Evolutionary conservation across 2,329 filamentous ascomycete genomes (phyloP).

Genomic region (Calonectria pauciramosa): DNA sequence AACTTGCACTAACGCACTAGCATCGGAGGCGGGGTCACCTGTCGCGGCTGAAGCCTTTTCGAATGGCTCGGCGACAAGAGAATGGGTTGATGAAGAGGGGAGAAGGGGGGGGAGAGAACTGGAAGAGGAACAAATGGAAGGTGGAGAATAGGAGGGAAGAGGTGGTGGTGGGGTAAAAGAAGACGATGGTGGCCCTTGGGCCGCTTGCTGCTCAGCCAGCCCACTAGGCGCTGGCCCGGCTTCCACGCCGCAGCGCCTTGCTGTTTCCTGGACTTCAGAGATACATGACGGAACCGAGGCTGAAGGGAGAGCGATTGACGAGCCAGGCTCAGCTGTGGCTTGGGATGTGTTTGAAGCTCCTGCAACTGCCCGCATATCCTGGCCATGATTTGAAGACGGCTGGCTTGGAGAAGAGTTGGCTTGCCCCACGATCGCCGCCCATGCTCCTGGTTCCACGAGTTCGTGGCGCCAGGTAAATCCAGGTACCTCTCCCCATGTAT

Average conservation of each 20-base stretch:
- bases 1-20: neutral
- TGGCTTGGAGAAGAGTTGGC: neutral
- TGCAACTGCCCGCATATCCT: neutral
- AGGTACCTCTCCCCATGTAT: neutral
- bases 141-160: neutral
- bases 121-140: too few relatives aligned
- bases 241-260: neutral
- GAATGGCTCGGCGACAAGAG: too few relatives aligned
- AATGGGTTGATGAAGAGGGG: too few relatives aligned
- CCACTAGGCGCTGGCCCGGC: neutral
- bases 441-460: neutral
- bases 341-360: neutral
- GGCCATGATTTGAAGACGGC: neutral
- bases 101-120: too few relatives aligned
- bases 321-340: neutral
- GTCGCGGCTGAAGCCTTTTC: too few relatives aligned
- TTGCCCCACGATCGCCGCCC: neutral
- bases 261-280: neutral
- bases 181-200: neutral
- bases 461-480: neutral
- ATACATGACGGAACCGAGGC: neutral
- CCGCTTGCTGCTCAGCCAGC: too few relatives aligned
- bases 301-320: neutral
- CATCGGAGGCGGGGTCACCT: neutral
- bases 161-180: too few relatives aligned